Evolutionary conservation across 2,329 filamentous ascomycete genomes (phyloP).

Genomic region (Beauveria sp.): DNA sequence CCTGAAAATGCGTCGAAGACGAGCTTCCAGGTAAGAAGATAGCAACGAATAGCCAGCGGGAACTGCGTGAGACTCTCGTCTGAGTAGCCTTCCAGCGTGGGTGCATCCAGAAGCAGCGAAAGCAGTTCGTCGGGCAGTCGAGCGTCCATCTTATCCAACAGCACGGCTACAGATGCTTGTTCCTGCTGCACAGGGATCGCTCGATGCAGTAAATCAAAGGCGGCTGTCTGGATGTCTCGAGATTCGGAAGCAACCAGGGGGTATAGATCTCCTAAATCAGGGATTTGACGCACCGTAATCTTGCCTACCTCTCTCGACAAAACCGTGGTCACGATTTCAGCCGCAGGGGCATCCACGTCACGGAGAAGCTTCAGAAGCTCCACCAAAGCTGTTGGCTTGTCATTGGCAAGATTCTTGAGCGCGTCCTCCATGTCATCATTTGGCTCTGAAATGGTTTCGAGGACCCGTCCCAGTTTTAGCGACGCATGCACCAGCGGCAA

Average conservation of each 20-base stretch:
- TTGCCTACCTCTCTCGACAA: slow-evolving; percentile 62
- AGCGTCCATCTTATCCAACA: slow-evolving; percentile 65
- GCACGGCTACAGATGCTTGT: slow-evolving; percentile 68
- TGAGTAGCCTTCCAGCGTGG: slow-evolving; percentile 59
- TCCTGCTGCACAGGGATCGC: slow-evolving; percentile 75
- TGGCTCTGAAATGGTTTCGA: slow-evolving; percentile 60
- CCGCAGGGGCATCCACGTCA: slow-evolving; percentile 49
- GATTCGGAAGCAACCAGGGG: slow-evolving; percentile 69
- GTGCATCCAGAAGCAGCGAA: slow-evolving; percentile 72
- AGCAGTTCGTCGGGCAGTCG: slow-evolving; percentile 77
- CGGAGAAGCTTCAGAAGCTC: slow-evolving; percentile 51
- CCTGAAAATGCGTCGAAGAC: slow-evolving; percentile 78
- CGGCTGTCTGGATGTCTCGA: slow-evolving; percentile 66
- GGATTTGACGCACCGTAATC: slow-evolving; percentile 53
- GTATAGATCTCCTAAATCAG: slow-evolving; percentile 63
- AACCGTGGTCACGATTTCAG: slow-evolving; percentile 67
- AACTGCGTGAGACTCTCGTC: slow-evolving; percentile 61
- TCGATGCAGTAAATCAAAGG: slow-evolving; percentile 71
- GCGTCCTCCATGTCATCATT: slow-evolving; percentile 84
- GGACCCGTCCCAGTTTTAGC: slow-evolving; percentile 57
- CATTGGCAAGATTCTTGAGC: slow-evolving; percentile 51
- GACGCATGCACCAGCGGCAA: slow-evolving; percentile 64
- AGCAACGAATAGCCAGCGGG: slow-evolving; percentile 64
- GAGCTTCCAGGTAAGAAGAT: slow-evolving; percentile 82
- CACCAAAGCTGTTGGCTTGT: slow-evolving; percentile 51